phyloP scores from a whole-genome alignment of 768 basidiomycete species.

The Tricholoma furcatifolium region DNA sequence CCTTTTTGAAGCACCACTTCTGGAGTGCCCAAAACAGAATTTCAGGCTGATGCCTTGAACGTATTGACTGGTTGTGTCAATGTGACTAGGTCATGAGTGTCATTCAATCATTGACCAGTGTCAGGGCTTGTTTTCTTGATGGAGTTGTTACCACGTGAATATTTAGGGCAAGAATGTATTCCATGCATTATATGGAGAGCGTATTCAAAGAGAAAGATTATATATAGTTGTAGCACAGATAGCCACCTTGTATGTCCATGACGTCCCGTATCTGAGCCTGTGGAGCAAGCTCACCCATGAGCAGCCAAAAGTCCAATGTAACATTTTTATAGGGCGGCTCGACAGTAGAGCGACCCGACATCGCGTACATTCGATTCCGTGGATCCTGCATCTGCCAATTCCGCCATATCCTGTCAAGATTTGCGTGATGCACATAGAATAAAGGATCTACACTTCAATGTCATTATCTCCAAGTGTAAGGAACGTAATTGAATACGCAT shows the following conservation, averaged over 20 bases:
- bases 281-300: constrained; percentile 4
- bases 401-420: constrained; percentile 24
- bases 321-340: constrained; percentile 1
- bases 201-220: background rate
- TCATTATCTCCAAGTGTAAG: background rate
- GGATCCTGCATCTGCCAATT: constrained; percentile 19
- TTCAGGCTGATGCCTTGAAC: too few species aligned
- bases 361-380: constrained; percentile 12
- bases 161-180: background rate
- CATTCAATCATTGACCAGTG: too few species aligned
- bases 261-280: constrained; percentile 6
- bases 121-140: too few species aligned
- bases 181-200: background rate
- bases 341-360: constrained; percentile 15
- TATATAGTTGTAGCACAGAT: constrained; percentile 7
- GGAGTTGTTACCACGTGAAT: background rate
- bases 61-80: too few species aligned
- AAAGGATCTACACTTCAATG: constrained; percentile 16
- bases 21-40: background rate
- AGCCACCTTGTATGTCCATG: constrained; percentile 3
- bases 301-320: background rate
- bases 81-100: constrained; percentile 8
- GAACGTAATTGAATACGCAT: background rate
- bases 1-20: too few species aligned
- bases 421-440: constrained; percentile 25